Evolutionary conservation across 768 basidiomycete species (phyloP), one percentile per base, ranked within the genome.

Genomic region (Leucocoprinus birnbaumii): DNA sequence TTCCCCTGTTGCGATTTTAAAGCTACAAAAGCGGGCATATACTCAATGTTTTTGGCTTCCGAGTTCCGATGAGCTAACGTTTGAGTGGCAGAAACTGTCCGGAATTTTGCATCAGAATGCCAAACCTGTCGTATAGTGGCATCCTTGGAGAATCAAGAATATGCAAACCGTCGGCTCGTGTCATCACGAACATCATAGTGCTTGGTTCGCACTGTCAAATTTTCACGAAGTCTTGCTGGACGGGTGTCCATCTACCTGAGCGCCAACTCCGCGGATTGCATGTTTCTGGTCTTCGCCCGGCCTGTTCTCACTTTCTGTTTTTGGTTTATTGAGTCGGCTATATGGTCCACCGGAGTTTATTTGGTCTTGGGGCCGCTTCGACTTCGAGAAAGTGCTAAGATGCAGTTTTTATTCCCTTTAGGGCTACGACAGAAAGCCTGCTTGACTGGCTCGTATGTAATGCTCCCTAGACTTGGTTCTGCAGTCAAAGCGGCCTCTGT

Each of bases 21-120:
- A 38, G n/a, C n/a, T 16, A 40, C 34, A 22, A n/a, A n/a, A 40
- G 22, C 37, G 25, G 37, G n/a, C 40, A 34, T 24, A 42, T 47
- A 18, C 53, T 55, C 53, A 48, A 11, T 18, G 11, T 49, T 53
- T 45, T 49, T 48, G 54, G 40, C 41, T 49, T 49, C 48, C 25
- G 48, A 55, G 18, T 31, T 43, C 48, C 27, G 41, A 43, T 49
- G 47, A 55, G 54, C 46, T 48, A 55, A 31, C 53, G 35, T 18
- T 48, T 55, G 41, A 42, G 41, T 55, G 47, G 48, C 54, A 55
- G 54, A 55, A 55, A 55, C 47, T 55, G 54, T 55, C 48, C 40
- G 40, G 38, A 22, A 43, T 48, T 16, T 31, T 26, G 14, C 14
- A 31, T 27, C 27, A 53, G 37, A 18, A 31, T 19, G 26, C 31